Conservation (phyloP, 371 early-diverging fungal genomes). For the Mucor irregularis region DNA sequence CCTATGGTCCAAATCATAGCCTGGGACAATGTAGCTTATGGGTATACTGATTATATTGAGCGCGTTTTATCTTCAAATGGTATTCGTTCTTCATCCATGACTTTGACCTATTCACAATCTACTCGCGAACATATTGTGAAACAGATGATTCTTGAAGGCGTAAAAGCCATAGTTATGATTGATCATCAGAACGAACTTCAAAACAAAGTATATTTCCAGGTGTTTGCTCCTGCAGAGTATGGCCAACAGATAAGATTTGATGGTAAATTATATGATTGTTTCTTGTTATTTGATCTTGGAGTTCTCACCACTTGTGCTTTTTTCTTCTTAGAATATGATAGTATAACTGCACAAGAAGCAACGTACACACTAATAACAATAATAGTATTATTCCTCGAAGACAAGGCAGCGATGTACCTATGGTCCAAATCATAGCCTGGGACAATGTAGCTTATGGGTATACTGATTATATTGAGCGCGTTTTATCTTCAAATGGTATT, state of each 20-base stretch:
- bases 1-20: conserved; percentile 26
- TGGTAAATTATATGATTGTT: conserved; percentile 13
- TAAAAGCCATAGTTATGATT: conserved; percentile 27
- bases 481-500: conserved; percentile 14
- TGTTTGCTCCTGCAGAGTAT: conserved; percentile 18
- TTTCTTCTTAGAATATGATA: conserved; percentile 24
- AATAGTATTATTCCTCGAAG: background rate
- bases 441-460: conserved; percentile 4
- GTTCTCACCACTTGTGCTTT: background rate
- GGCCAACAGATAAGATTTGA: conserved; percentile 26
- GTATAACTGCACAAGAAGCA: conserved; percentile 27
- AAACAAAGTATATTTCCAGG: conserved; percentile 22
- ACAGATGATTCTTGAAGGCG: conserved; percentile 30
- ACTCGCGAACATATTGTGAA: conserved; percentile 16
- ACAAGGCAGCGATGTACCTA: conserved; percentile 13
- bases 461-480: conserved; percentile 12
- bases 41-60: conserved; percentile 13
- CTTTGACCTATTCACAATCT: conserved; percentile 6
- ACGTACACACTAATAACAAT: too few species aligned
- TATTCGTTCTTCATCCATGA: conserved; percentile 15
- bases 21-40: conserved; percentile 12
- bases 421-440: conserved; percentile 27
- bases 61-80: conserved; percentile 9
- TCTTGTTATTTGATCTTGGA: background rate
- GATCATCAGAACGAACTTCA: conserved; percentile 10